Conservation (phyloP, 345 rosid species). For the Camelina neglecta region DNA sequence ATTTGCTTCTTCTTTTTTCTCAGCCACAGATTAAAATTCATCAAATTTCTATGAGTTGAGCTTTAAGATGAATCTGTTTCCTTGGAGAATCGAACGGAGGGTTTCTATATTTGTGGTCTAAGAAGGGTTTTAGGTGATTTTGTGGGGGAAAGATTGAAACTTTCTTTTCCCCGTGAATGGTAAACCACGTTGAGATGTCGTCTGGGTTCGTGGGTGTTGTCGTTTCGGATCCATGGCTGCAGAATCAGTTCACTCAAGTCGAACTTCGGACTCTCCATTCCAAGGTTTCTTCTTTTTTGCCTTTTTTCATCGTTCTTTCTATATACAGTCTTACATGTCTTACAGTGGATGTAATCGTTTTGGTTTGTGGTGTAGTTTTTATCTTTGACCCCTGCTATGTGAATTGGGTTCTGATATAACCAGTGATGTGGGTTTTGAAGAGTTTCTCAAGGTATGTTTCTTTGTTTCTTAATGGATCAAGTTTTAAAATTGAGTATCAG, state of each 20-base stretch:
- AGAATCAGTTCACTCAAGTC: conserved; percentile 86
- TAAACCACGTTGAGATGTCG: conserved; percentile 61
- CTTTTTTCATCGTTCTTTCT: conserved; percentile 26
- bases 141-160: neutral
- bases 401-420: conserved; percentile 52
- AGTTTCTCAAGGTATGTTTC: conserved; percentile 71
- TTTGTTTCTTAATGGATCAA: neutral
- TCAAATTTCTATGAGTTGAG: neutral
- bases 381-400: conserved; percentile 39
- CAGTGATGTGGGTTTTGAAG: conserved; percentile 70
- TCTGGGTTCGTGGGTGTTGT: conserved; percentile 70
- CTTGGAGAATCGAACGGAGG: conserved; percentile 16
- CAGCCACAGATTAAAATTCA: conserved; percentile 12
- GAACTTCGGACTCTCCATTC: conserved; percentile 87
- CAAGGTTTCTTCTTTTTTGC: conserved; percentile 50
- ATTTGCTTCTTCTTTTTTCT: neutral
- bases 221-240: conserved; percentile 85
- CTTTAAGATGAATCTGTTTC: conserved; percentile 7
- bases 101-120: neutral
- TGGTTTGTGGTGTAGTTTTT: conserved; percentile 53
- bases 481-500: conserved; percentile 7
- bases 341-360: neutral
- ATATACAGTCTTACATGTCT: neutral
- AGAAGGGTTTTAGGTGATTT: conserved; percentile 28
- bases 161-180: conserved; percentile 21